Evolutionary conservation across 208 protist species (phyloP), one percentile per base, ranked within the genome.

Genomic region (Leishmania major): DNA sequence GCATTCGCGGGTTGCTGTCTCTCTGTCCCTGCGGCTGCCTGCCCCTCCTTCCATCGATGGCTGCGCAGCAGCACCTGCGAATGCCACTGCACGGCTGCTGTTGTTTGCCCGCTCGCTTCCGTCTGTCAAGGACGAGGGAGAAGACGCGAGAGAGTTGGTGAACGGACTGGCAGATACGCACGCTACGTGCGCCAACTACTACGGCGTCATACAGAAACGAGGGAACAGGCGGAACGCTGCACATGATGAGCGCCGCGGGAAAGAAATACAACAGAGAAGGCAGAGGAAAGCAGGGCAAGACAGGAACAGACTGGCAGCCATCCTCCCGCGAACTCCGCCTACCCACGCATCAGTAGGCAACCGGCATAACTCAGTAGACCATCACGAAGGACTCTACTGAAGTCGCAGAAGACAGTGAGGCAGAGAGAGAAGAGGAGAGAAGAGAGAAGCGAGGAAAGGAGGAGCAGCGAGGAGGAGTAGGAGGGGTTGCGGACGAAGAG

Each of bases 271-370:
- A 67, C 31, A 66, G 6, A 28, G 66, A 51, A 47, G 43, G 37
- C 60, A 77, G 37, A 66, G 25, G 45, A 74, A 37, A 75, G 64
- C 69, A 15, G 19, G 28, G 76, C 71, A 31, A 55, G 62, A 59
- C 35, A 53, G 71, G 53, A 69, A 35, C 35, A 77, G 40, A 35
- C 43, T 40, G 31, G 31, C 15, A 31, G 31, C 31, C 62, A 25
- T 7, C 62, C 31, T 40, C 28, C 62, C 31, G 31, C 8, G 62
- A 40, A 10, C 62, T 40, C 31, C 40, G 3, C 17, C 40, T 15
- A 73, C 11, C 67, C 25, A 13, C 22, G 40, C 67, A 49, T 28
- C 40, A 28, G 22, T 43, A 10, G 19, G 67, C 69, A 74, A 17
- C 17, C 43, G 51, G 22, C 69, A 49, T 31, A 35, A 15, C 25